A percentile compares a stretch with the other conserved stretches of the same genome.
phyloP scores from a whole-genome alignment of 345 rosid species.

The Ceriops decandra region DNA sequence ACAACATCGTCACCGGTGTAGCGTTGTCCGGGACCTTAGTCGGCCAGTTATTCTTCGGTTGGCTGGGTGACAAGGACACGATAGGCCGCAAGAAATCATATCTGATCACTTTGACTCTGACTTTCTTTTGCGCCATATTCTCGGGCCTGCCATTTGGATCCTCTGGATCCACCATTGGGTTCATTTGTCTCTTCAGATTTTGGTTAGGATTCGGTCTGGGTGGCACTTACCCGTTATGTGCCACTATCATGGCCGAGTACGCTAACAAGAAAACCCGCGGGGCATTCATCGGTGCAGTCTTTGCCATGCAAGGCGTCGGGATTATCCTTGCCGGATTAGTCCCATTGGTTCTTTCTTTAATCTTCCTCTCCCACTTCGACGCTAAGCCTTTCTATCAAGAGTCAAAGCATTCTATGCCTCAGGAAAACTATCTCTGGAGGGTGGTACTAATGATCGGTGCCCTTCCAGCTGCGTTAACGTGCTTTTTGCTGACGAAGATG shows the following conservation, averaged over 20 bases:
- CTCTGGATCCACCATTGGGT: conserved; percentile 36
- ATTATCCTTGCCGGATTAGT: conserved; percentile 51
- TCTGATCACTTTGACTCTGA: conserved; percentile 50
- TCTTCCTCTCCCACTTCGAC: conserved; percentile 15
- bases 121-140: conserved; percentile 51
- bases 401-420: conserved; percentile 34
- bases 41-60: conserved; percentile 61
- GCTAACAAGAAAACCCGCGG: conserved; percentile 56
- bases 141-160: conserved; percentile 56
- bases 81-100: conserved; percentile 60
- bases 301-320: conserved; percentile 65
- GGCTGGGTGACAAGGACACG: conserved; percentile 71
- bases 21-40: conserved; percentile 52
- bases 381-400: conserved; percentile 9
- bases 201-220: conserved; percentile 79
- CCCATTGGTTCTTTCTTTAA: conserved; percentile 34
- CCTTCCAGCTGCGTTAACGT: conserved; percentile 43
- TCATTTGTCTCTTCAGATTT: conserved; percentile 65
- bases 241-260: conserved; percentile 70
- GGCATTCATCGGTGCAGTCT: conserved; percentile 52
- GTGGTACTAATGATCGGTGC: conserved; percentile 55
- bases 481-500: conserved; percentile 56
- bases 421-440: conserved; percentile 48
- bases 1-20: conserved; percentile 49
- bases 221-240: conserved; percentile 78